Conservation (phyloP, 768 basidiomycete genomes). For the Pisolithus marmoratus region DNA sequence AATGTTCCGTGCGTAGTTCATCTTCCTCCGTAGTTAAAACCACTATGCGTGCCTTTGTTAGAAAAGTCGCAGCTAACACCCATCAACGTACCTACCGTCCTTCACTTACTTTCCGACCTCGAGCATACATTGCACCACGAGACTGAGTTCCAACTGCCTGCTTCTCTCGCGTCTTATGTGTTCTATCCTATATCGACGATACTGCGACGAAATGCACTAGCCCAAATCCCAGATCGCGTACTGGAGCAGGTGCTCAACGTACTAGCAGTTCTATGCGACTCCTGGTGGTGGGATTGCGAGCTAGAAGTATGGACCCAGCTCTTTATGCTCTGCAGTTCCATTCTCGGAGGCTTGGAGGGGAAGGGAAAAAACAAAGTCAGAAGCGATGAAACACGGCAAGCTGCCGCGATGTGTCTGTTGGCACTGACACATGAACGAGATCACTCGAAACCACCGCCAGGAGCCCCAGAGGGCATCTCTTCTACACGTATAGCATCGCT, state of each 20-base stretch:
- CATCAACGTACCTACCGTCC: conserved; percentile 39
- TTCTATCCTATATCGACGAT: conserved; percentile 87
- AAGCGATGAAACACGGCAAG: conserved; percentile 78
- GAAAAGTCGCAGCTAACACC: conserved; percentile 61
- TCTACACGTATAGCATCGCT: conserved; percentile 35
- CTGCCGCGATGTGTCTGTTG: conserved; percentile 63
- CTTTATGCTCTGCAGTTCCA: conserved; percentile 67
- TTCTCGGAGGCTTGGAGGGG: conserved; percentile 57
- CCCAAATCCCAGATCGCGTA: conserved; percentile 70
- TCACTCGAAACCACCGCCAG: conserved; percentile 35
- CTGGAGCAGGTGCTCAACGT: conserved; percentile 66
- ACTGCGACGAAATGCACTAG: conserved; percentile 66
- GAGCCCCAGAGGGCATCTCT: conserved; percentile 11
- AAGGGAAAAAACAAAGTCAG: conserved; percentile 65
- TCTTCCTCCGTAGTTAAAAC: conserved; percentile 43
- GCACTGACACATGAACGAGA: conserved; percentile 54
- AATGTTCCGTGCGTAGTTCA: not conserved
- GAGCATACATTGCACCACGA: conserved; percentile 41
- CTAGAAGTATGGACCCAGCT: conserved; percentile 75
- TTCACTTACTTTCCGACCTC: conserved; percentile 51
- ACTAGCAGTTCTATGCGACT: conserved; percentile 52
- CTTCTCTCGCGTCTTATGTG: conserved; percentile 70
- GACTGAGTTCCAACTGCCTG: conserved; percentile 38
- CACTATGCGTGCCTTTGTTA: conserved; percentile 76
- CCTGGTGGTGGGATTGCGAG: conserved; percentile 87